Evolutionary conservation across 2,329 filamentous ascomycete species (phyloP).

Genomic region (Diaporthe eres): DNA sequence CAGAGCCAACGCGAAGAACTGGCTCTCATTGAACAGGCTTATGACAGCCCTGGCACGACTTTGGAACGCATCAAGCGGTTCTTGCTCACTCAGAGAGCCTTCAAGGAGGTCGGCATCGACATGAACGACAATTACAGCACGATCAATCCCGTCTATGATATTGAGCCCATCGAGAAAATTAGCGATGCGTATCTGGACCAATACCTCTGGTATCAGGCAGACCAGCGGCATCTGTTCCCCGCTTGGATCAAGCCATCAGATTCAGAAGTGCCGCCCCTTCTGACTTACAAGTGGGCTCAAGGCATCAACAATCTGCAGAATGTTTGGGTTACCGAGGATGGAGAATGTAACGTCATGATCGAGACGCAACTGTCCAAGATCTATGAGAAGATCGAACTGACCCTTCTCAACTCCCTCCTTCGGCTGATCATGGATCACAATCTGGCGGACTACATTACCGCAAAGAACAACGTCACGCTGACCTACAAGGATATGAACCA

Average conservation of each 20-base stretch:
- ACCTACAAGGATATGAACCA: conserved; percentile 99
- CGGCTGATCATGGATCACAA: conserved; percentile 99
- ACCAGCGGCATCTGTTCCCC: conserved; percentile 96
- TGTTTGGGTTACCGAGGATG: conserved; percentile 94
- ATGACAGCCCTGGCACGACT: conserved; percentile 96
- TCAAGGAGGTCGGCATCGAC: conserved; percentile 99
- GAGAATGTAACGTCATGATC: conserved; percentile 98
- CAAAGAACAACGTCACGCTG: conserved; percentile 99
- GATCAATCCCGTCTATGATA: conserved; percentile 99
- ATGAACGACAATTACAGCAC: conserved; percentile 99
- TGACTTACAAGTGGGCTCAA: conserved; percentile 99
- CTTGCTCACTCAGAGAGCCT: conserved; percentile 94
- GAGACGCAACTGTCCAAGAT: conserved; percentile 99
- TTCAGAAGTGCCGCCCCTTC: conserved; percentile 92
- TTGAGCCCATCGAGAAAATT: conserved; percentile 99
- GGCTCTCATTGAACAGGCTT: conserved; percentile 96
- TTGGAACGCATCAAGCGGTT: conserved; percentile 97
- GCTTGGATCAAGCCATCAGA: conserved; percentile 99
- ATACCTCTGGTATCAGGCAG: conserved; percentile 99
- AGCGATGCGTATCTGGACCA: conserved; percentile 99
- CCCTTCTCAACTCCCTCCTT: conserved; percentile 91
- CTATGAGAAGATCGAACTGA: conserved; percentile 99
- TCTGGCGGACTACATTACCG: conserved; percentile 97
- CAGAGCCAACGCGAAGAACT: conserved; percentile 98
- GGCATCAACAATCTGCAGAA: conserved; percentile 98